Base-by-base conservation (phyloP, 148 eudicot genomes). In the Diospyros lotus region DNA sequence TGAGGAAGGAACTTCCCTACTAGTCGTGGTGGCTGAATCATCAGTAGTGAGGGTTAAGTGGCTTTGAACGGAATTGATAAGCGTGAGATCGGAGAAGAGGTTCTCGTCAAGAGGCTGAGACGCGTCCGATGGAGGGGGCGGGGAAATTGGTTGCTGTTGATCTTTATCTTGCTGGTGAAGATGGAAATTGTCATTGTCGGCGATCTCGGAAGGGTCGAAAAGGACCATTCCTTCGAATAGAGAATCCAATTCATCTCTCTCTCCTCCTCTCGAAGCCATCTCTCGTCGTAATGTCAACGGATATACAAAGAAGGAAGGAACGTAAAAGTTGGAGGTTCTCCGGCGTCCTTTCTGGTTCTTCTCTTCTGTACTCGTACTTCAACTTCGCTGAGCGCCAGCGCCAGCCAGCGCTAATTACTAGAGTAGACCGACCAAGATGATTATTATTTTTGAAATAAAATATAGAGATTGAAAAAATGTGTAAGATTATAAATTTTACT, bases 181-280 rank as follows among this genome's bases (percentile, higher is more conserved):
- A 65, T 71, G 69, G 64, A 13, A 45, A 7, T 51, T 45, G 44
- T 65, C 74, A 72, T 73, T 73, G 53, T 78, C 78, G 45, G 73
- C 72, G 38, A 64, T 68, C 52, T 85, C 85, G 56, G 90, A 72
- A 64, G 89, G 84, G 66, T 77, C 77, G 80, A 91, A 84, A n/a
- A 91, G 83, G 66, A 87, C 87, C 96, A 91, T 91, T 8, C 96
- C 96, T 61, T 91, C 96, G 82, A 91, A 91, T 40, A 91, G 78
- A 64, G 93, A 91, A 78, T 74, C 96, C 89, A 90, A 80, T 41
- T 88, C 90, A 73, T 81, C 88, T 38, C 68, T 77, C 71, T 17
- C 68, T 42, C 69, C 79, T 68, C 71, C 78, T 70, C 82, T 84
- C 86, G 50, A 56, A 6, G 63, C 39, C 73, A 55, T 70, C 62